Conservation (phyloP, 192 early-diverging fungal species). For the Coemansia brasiliensis region DNA sequence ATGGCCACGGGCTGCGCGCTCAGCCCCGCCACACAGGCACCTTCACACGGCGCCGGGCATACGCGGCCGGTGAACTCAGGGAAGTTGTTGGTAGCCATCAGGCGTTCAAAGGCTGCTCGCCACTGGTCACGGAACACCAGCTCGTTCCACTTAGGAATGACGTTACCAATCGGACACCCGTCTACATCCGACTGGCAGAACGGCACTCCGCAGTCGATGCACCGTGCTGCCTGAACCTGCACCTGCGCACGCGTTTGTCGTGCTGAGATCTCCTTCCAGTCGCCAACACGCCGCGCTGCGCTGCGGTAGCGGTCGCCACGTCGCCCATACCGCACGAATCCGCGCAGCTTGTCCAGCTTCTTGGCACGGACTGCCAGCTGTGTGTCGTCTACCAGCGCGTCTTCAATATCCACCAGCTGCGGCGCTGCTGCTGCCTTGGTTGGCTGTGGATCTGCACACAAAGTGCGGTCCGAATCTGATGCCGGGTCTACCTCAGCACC, state of each 20-base stretch:
- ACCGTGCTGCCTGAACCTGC: conserved; percentile 91
- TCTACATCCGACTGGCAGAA: conserved; percentile 95
- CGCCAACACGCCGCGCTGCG: conserved; percentile 73
- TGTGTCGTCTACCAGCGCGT: conserved; percentile 78
- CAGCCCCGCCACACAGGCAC: conserved; percentile 93
- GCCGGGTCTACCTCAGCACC: conserved; percentile 3
- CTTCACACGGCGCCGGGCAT: conserved; percentile 97
- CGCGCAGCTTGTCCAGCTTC: conserved; percentile 90
- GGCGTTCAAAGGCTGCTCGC: conserved; percentile 89
- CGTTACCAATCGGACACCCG: conserved; percentile 98
- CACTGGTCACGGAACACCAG: conserved; percentile 95
- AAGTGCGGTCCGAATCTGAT: conserved; percentile 29
- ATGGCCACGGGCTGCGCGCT: conserved; percentile 93
- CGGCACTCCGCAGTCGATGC: conserved; percentile 98
- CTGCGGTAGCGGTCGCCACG: conserved; percentile 86
- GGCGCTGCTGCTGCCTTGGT: conserved; percentile 59
- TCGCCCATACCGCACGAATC: conserved; percentile 94
- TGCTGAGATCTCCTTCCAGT: conserved; percentile 95
- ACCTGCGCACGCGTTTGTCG: conserved; percentile 79
- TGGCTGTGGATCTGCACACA: conserved; percentile 24
- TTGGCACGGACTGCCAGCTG: conserved; percentile 65
- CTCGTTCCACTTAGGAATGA: conserved; percentile 99
- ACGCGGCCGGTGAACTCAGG: conserved; percentile 99
- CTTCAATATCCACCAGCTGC: conserved; percentile 82
- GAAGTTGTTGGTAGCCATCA: conserved; percentile 98